These are phyloP conservation scores for Monosporascus cannonballus DNA, from an alignment of 2,329 filamentous ascomycete species.

Conservation along the genomic window DNA sequence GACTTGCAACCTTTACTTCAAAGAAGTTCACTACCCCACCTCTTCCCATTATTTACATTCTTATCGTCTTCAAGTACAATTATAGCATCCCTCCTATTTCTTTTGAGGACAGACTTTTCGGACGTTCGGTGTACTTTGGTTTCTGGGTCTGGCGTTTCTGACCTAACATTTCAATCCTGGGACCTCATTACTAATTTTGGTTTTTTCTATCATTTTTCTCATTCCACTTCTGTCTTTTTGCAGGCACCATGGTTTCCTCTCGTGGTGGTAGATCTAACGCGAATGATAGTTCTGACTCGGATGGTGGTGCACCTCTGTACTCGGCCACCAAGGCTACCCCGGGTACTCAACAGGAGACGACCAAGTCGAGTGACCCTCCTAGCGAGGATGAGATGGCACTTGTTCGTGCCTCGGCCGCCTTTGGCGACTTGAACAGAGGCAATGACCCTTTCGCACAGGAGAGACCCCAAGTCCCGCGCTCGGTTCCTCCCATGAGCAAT, in stretches of 20 bases:
- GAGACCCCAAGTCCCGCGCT: constrained; percentile 9
- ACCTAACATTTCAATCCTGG: too few relatives aligned
- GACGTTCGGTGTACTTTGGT: too few relatives aligned
- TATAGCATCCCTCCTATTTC: too few relatives aligned
- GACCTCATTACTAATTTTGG: too few relatives aligned
- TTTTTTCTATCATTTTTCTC: too few relatives aligned
- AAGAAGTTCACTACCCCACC: too few relatives aligned
- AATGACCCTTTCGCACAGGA: constrained; percentile 9
- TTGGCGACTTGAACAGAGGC: constrained; percentile 6
- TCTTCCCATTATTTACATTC: too few relatives aligned
- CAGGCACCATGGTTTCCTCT: constrained; percentile 3
- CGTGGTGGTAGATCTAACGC: constrained; percentile 1
- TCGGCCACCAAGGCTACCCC: constrained; percentile 6
- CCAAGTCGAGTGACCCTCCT: constrained; percentile 3
- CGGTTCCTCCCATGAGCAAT: constrained; percentile 8
- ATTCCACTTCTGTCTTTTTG: too few relatives aligned
- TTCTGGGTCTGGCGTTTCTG: too few relatives aligned
- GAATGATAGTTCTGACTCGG: constrained; percentile 10
- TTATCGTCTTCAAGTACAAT: too few relatives aligned
- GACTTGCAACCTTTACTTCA: too few relatives aligned
- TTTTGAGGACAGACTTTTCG: too few relatives aligned
- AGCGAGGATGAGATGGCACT: constrained; percentile 17
- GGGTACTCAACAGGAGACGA: constrained; percentile 1
- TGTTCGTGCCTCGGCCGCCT: constrained; percentile 13
- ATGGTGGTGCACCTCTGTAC: constrained; percentile 14